These are phyloP conservation scores for Phlegmacium glaucopus DNA, from an alignment of 768 basidiomycete genomes.

Conservation along the genomic window DNA sequence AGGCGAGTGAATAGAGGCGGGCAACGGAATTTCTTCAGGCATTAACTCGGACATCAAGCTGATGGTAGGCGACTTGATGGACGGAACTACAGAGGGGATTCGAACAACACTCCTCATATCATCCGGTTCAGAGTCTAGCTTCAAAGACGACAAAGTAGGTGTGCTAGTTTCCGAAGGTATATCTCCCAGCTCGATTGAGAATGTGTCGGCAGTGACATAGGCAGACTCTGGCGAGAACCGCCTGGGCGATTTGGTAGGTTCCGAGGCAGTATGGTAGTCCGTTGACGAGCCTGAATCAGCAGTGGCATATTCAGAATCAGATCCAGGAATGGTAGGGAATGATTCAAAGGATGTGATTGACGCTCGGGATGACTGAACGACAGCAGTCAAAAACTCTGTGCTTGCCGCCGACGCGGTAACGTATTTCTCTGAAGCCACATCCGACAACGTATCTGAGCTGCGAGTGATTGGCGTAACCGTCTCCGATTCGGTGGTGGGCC, in stretches of 20 bases:
- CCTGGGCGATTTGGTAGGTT: conserved; percentile 14
- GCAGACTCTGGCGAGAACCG: conserved; percentile 29
- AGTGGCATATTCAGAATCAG: conserved; percentile 39
- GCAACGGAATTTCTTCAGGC: conserved; percentile 26
- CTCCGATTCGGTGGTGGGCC: conserved; percentile 26
- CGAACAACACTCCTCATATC: conserved; percentile 18
- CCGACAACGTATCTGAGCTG: conserved; percentile 30
- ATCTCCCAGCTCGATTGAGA: conserved; percentile 36
- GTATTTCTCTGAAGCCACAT: conserved; percentile 36
- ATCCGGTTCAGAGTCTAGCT: conserved; percentile 23
- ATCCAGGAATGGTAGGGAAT: conserved; percentile 27
- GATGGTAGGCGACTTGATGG: conserved; percentile 27
- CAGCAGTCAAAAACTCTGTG: conserved; percentile 44
- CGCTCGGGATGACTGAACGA: conserved; percentile 30
- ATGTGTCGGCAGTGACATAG: conserved; percentile 47
- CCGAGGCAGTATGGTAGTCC: conserved; percentile 33
- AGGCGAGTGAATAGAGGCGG: conserved; percentile 12
- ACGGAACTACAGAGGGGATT: conserved; percentile 26
- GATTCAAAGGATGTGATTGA: conserved; percentile 30
- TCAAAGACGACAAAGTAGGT: conserved; percentile 35
- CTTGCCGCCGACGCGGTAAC: conserved; percentile 47
- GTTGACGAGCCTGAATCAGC: conserved; percentile 31
- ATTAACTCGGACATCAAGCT: conserved; percentile 19
- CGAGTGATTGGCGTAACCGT: conserved; percentile 33
- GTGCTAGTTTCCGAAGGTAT: conserved; percentile 43